Percentiles rank a stretch among this genome's conserved stretches.
These are phyloP conservation scores for Paramecium caudatum DNA, from an alignment of 73 alveolate species.

Conservation along the genomic window DNA sequence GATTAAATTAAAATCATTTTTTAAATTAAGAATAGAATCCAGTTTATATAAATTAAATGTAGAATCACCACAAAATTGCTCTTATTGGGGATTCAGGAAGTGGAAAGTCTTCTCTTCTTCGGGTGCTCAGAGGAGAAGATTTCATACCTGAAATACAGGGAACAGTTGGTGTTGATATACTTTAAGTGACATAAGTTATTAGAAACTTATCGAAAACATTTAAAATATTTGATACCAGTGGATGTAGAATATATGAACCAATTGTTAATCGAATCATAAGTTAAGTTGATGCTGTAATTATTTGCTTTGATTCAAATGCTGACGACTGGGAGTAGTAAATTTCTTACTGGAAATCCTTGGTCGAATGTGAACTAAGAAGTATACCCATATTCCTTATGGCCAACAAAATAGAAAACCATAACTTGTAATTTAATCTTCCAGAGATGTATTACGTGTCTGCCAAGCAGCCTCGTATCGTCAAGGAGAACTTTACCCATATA, in stretches of 20 bases:
- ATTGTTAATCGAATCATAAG: background rate
- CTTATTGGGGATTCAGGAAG: conserved; percentile 38
- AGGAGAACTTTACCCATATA: too few relatives aligned
- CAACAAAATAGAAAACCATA: background rate
- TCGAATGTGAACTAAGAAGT: background rate
- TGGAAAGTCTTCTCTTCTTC: conserved; percentile 28
- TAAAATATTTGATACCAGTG: conserved; percentile 33
- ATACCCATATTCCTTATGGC: background rate
- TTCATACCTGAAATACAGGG: background rate
- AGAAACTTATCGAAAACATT: background rate
- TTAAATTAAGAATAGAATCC: too few relatives aligned
- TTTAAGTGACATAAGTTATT: background rate
- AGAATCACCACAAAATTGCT: conserved; percentile 5
- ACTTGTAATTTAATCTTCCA: background rate
- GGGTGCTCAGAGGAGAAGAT: conserved; percentile 11
- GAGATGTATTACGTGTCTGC: background rate
- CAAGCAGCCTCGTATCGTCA: background rate
- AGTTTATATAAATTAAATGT: conserved; percentile 10
- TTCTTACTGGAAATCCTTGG: background rate
- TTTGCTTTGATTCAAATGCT: conserved; percentile 19
- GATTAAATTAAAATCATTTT: conserved; percentile 9
- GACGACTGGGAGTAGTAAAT: background rate
- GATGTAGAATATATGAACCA: background rate
- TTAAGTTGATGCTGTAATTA: background rate
- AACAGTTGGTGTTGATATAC: background rate